phyloP scores from a whole-genome alignment of 352 stramenopile genomes.

The Phytopythium cucurbitacearum region DNA sequence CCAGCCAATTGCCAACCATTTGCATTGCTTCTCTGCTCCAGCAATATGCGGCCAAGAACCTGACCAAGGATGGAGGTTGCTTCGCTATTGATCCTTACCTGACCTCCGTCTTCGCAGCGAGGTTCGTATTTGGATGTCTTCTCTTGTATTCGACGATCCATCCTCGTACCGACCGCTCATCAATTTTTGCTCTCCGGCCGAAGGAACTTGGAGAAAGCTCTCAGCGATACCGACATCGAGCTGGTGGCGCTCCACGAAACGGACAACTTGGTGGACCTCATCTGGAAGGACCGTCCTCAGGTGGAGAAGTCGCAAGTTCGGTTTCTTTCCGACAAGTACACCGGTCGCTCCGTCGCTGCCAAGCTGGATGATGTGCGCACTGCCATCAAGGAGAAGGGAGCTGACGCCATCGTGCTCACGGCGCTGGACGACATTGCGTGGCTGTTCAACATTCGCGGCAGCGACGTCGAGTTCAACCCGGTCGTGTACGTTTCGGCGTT shows the following conservation, averaged over 20 bases:
- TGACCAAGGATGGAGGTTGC: conserved; percentile 40
- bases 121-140: conserved; percentile 41
- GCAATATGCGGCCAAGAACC: conserved; percentile 71
- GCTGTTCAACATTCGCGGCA: conserved; percentile 97
- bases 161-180: not conserved
- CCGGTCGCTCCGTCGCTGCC: conserved; percentile 84
- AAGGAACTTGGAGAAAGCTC: conserved; percentile 59
- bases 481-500: conserved; percentile 93
- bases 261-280: conserved; percentile 94
- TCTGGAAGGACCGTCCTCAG: conserved; percentile 88
- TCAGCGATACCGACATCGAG: conserved; percentile 68
- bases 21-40: conserved; percentile 14
- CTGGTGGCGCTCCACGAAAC: conserved; percentile 70
- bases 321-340: conserved; percentile 92
- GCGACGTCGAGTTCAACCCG: conserved; percentile 97
- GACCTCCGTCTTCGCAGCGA: conserved; percentile 84
- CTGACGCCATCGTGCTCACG: conserved; percentile 92
- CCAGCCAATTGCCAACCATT: not conserved
- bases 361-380: conserved; percentile 88
- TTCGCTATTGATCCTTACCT: conserved; percentile 96
- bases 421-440: conserved; percentile 97
- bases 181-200: too few species aligned
- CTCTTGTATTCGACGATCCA: conserved; percentile 6
- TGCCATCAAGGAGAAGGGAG: conserved; percentile 86
- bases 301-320: conserved; percentile 78